Conservation (phyloP, 345 rosid genomes). For the Anastatica hierochuntica region DNA sequence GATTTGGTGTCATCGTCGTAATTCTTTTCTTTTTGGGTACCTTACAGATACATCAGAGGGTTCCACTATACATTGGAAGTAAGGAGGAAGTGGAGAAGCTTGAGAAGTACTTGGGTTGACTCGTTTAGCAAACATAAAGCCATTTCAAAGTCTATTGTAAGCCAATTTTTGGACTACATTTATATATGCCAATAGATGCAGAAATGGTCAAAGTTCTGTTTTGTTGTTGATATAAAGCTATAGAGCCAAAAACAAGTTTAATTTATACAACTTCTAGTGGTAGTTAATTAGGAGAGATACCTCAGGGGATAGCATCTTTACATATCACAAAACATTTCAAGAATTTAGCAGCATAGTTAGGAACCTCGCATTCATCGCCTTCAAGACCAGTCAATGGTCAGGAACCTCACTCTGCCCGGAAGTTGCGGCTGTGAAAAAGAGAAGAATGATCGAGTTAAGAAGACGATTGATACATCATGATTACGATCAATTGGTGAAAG, state of each 20-base stretch:
- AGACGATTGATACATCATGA: too few relatives aligned
- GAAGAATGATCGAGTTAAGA: too few relatives aligned
- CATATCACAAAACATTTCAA: neutral
- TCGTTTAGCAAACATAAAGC: conserved; percentile 18
- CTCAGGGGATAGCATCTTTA: neutral
- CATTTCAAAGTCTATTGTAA: conserved; percentile 4
- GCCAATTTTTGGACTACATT: conserved; percentile 11
- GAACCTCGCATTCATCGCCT: neutral
- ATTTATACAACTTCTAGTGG: neutral
- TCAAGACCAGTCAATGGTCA: neutral
- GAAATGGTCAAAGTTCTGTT: conserved; percentile 10
- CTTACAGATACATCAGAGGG: conserved; percentile 77
- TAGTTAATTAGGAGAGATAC: neutral
- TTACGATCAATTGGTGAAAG: too few relatives aligned
- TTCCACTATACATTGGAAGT: conserved; percentile 90
- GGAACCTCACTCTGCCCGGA: too few relatives aligned
- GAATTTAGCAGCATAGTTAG: neutral
- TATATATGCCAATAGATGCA: conserved; percentile 9
- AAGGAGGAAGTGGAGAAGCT: conserved; percentile 81
- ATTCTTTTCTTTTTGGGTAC: too few relatives aligned
- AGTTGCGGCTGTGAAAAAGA: too few relatives aligned
- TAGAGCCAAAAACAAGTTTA: neutral
- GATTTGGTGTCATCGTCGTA: neutral
- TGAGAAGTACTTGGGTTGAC: conserved; percentile 81
- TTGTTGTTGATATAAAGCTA: neutral